Percentiles rank a stretch among this genome's conserved stretches.
phyloP scores from a whole-genome alignment of 73 alveolate genomes.

The Tetrahymena thermophila region DNA sequence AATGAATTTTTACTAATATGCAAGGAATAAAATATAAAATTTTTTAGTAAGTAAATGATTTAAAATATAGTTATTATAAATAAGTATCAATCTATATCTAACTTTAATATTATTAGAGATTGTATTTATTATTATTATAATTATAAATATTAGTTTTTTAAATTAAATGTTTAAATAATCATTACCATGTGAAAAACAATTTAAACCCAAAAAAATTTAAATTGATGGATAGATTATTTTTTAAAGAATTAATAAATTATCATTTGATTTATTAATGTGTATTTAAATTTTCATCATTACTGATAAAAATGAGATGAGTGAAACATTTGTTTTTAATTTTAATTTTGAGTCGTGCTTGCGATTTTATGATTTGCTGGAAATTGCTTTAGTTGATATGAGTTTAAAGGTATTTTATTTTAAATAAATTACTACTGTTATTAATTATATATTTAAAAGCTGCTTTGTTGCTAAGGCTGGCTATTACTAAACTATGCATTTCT shows the following conservation, averaged over 20 bases:
- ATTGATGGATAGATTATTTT: not conserved
- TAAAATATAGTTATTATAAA: too few species aligned
- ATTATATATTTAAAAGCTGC: not conserved
- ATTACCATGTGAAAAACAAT: not conserved
- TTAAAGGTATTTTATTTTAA: not conserved
- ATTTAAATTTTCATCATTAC: not conserved
- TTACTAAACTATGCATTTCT: not conserved
- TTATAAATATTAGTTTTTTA: not conserved
- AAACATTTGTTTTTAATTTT: not conserved
- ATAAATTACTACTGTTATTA: not conserved
- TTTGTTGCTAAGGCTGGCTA: not conserved
- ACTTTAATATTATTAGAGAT: too few species aligned
- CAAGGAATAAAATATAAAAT: too few species aligned
- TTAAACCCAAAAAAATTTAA: not conserved
- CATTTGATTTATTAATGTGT: not conserved
- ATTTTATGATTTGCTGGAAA: not conserved
- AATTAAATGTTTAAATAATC: not conserved
- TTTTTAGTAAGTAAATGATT: too few species aligned
- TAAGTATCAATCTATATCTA: too few species aligned
- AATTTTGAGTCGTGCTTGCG: not conserved
- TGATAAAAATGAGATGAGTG: not conserved
- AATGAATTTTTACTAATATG: too few species aligned
- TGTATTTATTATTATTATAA: too few species aligned
- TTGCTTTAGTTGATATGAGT: not conserved
- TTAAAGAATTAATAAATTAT: too few species aligned